Conservation (phyloP, 495 filamentous ascomycete species). For the Copromyces sp. region DNA sequence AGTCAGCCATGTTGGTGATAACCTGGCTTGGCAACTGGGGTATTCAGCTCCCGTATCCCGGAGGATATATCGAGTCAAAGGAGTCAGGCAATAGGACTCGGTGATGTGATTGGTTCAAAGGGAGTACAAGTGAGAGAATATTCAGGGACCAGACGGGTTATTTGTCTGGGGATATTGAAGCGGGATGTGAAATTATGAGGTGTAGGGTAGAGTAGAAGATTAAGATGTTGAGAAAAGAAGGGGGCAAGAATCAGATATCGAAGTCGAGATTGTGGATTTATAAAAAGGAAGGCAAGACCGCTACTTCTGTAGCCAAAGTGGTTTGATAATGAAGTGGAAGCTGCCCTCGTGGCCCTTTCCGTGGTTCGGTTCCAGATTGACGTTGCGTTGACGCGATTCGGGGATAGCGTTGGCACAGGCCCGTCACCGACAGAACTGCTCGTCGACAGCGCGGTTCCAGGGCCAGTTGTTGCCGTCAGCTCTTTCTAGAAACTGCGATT, state of each 20-base stretch:
- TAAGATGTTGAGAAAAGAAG: background rate
- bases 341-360: background rate
- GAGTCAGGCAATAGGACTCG: background rate
- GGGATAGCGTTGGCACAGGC: background rate
- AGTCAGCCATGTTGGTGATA: constrained; percentile 5
- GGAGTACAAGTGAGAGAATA: background rate
- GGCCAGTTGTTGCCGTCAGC: background rate
- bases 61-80: background rate
- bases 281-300: background rate
- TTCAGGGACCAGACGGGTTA: background rate
- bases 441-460: background rate
- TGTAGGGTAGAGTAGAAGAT: background rate
- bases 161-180: background rate
- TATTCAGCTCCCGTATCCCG: background rate
- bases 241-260: background rate
- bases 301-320: background rate
- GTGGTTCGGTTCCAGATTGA: background rate
- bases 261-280: background rate
- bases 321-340: background rate
- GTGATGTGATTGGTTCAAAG: background rate
- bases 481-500: background rate
- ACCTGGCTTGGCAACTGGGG: background rate
- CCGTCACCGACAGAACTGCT: background rate
- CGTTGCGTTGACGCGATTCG: background rate
- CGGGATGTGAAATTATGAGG: background rate